Conservation (phyloP, 768 basidiomycete genomes). For the Mycena filopes region DNA sequence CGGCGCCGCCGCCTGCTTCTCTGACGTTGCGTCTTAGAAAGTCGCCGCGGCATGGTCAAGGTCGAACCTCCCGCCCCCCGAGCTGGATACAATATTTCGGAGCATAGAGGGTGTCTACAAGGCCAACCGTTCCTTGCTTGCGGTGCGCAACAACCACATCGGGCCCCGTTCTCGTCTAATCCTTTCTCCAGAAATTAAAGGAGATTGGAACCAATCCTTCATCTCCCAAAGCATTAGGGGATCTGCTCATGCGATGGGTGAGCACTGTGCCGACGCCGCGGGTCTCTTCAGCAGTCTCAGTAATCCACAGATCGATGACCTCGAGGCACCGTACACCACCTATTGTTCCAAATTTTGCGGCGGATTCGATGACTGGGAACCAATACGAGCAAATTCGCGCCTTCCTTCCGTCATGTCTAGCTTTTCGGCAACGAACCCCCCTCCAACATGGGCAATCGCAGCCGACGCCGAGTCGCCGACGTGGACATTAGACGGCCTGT, state of each 20-base stretch:
- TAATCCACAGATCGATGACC: conserved; percentile 82
- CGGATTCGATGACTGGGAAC: conserved; percentile 88
- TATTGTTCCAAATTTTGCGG: conserved; percentile 78
- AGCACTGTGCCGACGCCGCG: conserved; percentile 42
- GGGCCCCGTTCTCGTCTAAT: conserved; percentile 7
- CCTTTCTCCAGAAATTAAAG: conserved; percentile 78
- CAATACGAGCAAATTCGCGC: conserved; percentile 79
- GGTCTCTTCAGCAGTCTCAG: conserved; percentile 31
- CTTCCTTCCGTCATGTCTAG: conserved; percentile 72
- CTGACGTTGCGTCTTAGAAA: conserved; percentile 65
- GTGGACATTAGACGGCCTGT: conserved; percentile 91
- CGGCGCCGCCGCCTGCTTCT: conserved; percentile 12
- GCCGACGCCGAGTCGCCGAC: conserved; percentile 51
- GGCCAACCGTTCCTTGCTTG: conserved; percentile 84
- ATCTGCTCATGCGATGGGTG: conserved; percentile 98
- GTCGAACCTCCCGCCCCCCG: conserved; percentile 90
- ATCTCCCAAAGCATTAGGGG: conserved; percentile 93
- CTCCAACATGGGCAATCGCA: conserved; percentile 53
- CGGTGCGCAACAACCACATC: conserved; percentile 56
- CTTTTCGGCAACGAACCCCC: conserved; percentile 76
- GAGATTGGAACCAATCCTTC: conserved; percentile 94
- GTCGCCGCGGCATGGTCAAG: conserved; percentile 99
- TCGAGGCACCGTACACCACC: conserved; percentile 85
- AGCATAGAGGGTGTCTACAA: conserved; percentile 93
- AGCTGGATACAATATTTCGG: conserved; percentile 94